A percentile compares a stretch with the other conserved stretches of the same genome.
Evolutionary conservation across 2,329 filamentous ascomycete species (phyloP).

Genomic region (Sordariomycetes sp.): DNA sequence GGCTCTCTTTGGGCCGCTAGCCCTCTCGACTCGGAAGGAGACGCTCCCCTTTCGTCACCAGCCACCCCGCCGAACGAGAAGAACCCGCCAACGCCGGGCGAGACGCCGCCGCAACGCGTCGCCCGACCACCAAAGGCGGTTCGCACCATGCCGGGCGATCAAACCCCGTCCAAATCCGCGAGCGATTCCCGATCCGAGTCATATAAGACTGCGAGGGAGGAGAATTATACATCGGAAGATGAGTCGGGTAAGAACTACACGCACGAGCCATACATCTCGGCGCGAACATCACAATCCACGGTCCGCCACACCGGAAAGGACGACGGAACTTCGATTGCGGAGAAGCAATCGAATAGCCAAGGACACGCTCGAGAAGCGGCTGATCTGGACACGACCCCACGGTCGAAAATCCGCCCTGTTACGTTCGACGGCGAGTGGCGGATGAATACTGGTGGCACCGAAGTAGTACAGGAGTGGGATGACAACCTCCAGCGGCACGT

Average conservation of each 20-base stretch:
- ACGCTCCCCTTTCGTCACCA: constrained; percentile 16
- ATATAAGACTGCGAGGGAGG: constrained; percentile 59
- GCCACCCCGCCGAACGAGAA: constrained; percentile 50
- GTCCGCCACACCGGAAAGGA: constrained; percentile 22
- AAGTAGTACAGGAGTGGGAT: constrained; percentile 42
- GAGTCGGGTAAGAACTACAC: constrained; percentile 30
- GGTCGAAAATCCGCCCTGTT: constrained; percentile 32
- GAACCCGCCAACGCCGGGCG: constrained; percentile 62
- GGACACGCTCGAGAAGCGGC: constrained; percentile 20
- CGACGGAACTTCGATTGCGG: constrained; percentile 17
- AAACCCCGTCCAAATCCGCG: constrained; percentile 30
- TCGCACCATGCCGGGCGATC: constrained; percentile 33
- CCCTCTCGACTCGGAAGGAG: background rate
- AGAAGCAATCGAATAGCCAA: constrained; percentile 26
- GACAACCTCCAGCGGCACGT: constrained; percentile 39
- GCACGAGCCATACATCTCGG: constrained; percentile 22
- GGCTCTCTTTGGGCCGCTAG: constrained; percentile 2
- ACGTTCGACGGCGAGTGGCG: constrained; percentile 48
- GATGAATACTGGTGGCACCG: constrained; percentile 18
- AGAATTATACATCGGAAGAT: constrained; percentile 48
- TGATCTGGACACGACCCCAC: constrained; percentile 21
- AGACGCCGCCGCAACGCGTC: constrained; percentile 50
- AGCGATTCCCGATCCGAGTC: constrained; percentile 54
- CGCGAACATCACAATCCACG: constrained; percentile 28
- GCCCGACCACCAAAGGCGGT: constrained; percentile 27